phyloP scores from a whole-genome alignment of 1,284 basidiomycete species.

The Takashimella koratensis region DNA sequence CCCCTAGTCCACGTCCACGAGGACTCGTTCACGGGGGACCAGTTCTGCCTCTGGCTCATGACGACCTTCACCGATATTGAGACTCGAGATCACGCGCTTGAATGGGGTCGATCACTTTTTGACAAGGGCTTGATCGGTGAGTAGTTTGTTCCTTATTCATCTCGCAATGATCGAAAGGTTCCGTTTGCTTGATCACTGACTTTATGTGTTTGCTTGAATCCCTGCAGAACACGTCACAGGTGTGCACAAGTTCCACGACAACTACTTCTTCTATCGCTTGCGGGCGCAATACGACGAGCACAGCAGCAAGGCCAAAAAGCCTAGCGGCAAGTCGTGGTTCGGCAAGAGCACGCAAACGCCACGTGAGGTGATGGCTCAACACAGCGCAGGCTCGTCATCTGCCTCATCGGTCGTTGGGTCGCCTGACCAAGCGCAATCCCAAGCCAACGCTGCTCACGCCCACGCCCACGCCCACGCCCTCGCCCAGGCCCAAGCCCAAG shows the following conservation, averaged over 20 bases:
- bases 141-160: constrained; percentile 2
- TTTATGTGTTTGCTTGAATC: no score
- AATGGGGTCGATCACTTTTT: constrained; percentile 69
- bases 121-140: constrained; percentile 70
- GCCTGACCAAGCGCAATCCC: background rate
- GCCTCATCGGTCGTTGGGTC: background rate
- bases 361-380: background rate
- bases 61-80: constrained; percentile 80
- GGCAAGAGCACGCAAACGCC: constrained; percentile 16
- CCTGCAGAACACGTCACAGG: constrained; percentile 66
- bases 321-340: constrained; percentile 33
- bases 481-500: no score
- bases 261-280: constrained; percentile 78
- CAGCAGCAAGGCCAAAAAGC: constrained; percentile 22
- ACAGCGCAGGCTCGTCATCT: background rate
- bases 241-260: constrained; percentile 72
- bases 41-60: constrained; percentile 81
- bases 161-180: no score
- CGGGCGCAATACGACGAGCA: constrained; percentile 61
- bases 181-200: no score
- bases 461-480: background rate
- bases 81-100: constrained; percentile 69
- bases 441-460: background rate
- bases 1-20: constrained; percentile 21
- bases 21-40: constrained; percentile 79